phyloP scores from a whole-genome alignment of 352 stramenopile genomes.

The Saprolegnia parasitica region DNA sequence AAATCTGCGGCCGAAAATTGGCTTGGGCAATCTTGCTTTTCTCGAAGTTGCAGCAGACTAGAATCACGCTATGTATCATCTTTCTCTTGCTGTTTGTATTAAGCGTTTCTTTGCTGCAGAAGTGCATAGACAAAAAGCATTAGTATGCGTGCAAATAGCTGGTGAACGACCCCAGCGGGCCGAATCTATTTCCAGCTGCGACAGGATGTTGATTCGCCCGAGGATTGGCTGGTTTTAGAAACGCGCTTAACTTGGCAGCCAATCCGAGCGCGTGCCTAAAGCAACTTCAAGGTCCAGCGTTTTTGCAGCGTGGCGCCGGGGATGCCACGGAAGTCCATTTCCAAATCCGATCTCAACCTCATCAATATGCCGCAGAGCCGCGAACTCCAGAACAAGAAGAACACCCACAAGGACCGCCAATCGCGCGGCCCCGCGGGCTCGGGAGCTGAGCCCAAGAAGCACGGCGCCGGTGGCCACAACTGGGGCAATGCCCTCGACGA shows the following conservation, averaged over 20 bases:
- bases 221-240: slow-evolving; percentile 2
- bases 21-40: too few relatives aligned
- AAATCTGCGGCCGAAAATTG: too few relatives aligned
- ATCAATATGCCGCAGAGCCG: slow-evolving; percentile 65
- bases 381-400: slow-evolving; percentile 81
- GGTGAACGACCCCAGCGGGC: too few relatives aligned
- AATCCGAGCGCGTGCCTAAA: background rate
- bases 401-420: slow-evolving; percentile 77
- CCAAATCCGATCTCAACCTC: slow-evolving; percentile 1
- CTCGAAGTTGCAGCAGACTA: too few relatives aligned
- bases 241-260: background rate
- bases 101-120: too few relatives aligned
- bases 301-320: background rate
- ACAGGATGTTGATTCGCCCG: background rate
- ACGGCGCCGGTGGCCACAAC: slow-evolving; percentile 78
- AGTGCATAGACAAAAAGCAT: too few relatives aligned
- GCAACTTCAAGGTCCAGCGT: slow-evolving; percentile 1
- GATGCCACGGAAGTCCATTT: slow-evolving; percentile 9
- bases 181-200: background rate
- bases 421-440: slow-evolving; percentile 57
- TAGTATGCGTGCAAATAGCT: too few relatives aligned
- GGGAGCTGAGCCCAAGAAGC: slow-evolving; percentile 54
- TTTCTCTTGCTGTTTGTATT: too few relatives aligned
- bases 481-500: slow-evolving; percentile 46
- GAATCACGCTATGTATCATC: too few relatives aligned